Conservation (phyloP, 495 filamentous ascomycete species). For the Geopyxis carbonaria region DNA sequence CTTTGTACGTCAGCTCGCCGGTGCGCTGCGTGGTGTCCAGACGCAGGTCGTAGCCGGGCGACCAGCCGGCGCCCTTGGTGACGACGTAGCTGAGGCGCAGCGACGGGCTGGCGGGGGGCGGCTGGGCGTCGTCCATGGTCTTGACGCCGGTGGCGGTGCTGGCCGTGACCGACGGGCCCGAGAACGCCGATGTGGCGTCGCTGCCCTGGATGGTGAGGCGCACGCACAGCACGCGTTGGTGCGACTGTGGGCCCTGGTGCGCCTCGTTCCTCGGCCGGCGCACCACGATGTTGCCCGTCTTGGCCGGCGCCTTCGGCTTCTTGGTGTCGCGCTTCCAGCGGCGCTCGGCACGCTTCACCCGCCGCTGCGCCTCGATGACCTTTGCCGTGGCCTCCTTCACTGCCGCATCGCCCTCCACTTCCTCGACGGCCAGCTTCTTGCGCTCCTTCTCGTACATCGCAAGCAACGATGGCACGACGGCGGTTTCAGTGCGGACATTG, state of each 20-base stretch:
- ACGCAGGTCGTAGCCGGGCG: constrained; percentile 46
- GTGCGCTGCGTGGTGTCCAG: constrained; percentile 40
- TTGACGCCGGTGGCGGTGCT: constrained; percentile 6
- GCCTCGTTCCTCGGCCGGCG: constrained; percentile 26
- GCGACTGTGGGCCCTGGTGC: constrained; percentile 37
- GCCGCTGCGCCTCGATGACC: too few species aligned
- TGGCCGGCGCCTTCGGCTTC: constrained; percentile 15
- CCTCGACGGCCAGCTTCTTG: constrained; percentile 24
- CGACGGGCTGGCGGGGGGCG: constrained; percentile 13
- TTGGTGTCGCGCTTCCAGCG: too few species aligned
- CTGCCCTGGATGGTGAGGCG: constrained; percentile 37
- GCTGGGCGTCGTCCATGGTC: constrained; percentile 7
- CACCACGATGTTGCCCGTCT: constrained; percentile 5
- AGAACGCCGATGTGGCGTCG: background rate
- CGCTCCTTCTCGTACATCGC: constrained; percentile 28
- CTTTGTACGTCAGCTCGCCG: constrained; percentile 43
- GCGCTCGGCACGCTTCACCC: too few species aligned
- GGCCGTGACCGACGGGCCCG: constrained; percentile 8
- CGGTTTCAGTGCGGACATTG: background rate
- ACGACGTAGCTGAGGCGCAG: constrained; percentile 49
- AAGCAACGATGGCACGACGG: constrained; percentile 5
- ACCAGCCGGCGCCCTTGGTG: constrained; percentile 44
- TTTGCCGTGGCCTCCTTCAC: too few species aligned
- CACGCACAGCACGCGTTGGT: constrained; percentile 39
- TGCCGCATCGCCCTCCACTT: too few species aligned